These are phyloP conservation scores for Chlorella sp. DNA, from an alignment of 139 green algal genomes.

Conservation along the genomic window DNA sequence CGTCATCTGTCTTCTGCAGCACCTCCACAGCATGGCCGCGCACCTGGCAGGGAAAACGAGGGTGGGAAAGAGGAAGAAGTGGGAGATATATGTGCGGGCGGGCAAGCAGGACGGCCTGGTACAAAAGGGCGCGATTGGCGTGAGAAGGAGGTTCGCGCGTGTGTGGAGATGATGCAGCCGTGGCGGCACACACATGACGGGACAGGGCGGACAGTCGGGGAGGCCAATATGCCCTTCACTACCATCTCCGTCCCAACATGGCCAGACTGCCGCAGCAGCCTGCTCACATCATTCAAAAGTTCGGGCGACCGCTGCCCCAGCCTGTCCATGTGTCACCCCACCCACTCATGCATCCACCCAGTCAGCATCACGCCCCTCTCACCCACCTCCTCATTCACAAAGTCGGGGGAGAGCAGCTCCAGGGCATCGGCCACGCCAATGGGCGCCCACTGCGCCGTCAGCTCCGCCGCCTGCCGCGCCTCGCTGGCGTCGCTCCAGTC, in stretches of 20 bases:
- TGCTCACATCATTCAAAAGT: constrained; percentile 78
- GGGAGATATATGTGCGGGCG: neutral
- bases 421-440: constrained; percentile 90
- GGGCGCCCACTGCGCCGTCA: constrained; percentile 89
- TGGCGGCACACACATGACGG: too few relatives aligned
- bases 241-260: too few relatives aligned
- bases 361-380: too few relatives aligned
- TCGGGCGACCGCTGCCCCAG: constrained; percentile 94
- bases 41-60: constrained; percentile 60
- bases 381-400: constrained; percentile 77
- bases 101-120: neutral
- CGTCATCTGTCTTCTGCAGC: constrained; percentile 76
- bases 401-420: constrained; percentile 93
- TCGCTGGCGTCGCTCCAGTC: constrained; percentile 94
- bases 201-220: too few relatives aligned
- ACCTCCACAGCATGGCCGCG: constrained; percentile 76
- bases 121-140: neutral
- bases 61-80: neutral
- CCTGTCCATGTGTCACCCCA: constrained; percentile 66
- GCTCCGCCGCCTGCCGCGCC: constrained; percentile 76
- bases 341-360: neutral
- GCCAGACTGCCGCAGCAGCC: too few relatives aligned
- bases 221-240: too few relatives aligned
- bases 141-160: neutral
- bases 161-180: neutral